Evolutionary conservation across 805 yeast genomes (phyloP).

Genomic region (Lipomyces mesembrius): DNA sequence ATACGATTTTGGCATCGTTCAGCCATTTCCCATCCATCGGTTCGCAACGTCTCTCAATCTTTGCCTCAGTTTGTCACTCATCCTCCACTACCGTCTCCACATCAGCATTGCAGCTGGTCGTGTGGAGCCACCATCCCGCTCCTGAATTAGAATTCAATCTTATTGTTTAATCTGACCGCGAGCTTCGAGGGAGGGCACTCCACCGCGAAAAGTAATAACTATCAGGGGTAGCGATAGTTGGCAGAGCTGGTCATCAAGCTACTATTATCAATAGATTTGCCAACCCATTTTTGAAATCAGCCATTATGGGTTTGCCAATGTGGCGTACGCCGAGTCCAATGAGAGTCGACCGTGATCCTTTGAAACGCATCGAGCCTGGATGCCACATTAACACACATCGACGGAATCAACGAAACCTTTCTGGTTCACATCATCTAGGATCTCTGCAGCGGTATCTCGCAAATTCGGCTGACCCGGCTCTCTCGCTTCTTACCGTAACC

Average conservation of each 20-base stretch:
- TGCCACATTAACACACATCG: conserved; percentile 6
- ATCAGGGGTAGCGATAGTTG: background rate
- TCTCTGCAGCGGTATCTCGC: conserved; percentile 1
- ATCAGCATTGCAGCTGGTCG: background rate
- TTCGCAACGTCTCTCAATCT: background rate
- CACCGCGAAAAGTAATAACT: background rate
- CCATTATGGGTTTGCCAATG: conserved; percentile 19
- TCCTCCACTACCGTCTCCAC: background rate
- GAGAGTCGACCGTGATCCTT: background rate
- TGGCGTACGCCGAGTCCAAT: conserved; percentile 18
- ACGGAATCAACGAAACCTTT: background rate
- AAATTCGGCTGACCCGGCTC: conserved; percentile 9
- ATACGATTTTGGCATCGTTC: no score
- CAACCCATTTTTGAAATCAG: background rate
- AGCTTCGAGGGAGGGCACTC: background rate
- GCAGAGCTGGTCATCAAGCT: background rate
- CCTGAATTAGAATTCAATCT: background rate
- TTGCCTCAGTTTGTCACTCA: background rate
- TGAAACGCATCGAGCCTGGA: conserved; percentile 10
- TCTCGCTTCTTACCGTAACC: conserved; percentile 5
- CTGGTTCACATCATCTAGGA: background rate
- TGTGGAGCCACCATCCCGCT: background rate
- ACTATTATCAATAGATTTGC: background rate
- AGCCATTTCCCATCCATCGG: no score
- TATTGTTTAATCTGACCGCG: background rate